Base-by-base conservation (phyloP, 495 filamentous ascomycete genomes). In the Talaromyces thailandensis region DNA sequence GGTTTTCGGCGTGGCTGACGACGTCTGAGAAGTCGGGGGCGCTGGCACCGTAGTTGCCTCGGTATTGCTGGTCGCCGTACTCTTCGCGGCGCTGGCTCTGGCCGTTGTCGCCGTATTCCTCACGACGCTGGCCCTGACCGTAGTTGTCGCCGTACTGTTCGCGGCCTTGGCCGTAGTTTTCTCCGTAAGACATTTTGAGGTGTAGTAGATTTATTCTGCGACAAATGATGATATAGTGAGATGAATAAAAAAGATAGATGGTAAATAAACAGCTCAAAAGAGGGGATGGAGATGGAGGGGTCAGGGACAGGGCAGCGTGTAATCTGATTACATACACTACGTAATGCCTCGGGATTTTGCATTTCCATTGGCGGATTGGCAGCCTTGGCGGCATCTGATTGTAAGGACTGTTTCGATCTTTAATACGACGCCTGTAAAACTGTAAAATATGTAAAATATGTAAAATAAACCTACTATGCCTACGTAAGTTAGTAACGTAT, bases 41-140 rank as follows among this genome's bases (percentile, higher is more conserved):
- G n/a, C 18, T 32, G 45, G 59, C 59, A 8, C 59, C 59, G 59
- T 61, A 61, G 40, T 61, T 51, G 21, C 59, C 59, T 14, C 59
- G 24, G 59, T 50, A 61, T 61, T 31, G 59, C 25, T 61, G 59
- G 59, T 61, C 59, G 43, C 51, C 51, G 50, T 53, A 53, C 14
- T 53, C 16, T 9, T 28, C 25, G 11, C 50, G 23, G 8, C 50
- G 2, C 18, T 53, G 50, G 8, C 9, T 9, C 9, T 50, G 45
- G 2, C 23, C n/a, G 2, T 45, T 3, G 11, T 12, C 40, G n/a
- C 40, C 40, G 40, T 45, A 45, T n/a, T n/a, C n/a, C n/a, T n/a
- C n/a, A n/a, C n/a, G n/a, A n/a, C n/a, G n/a, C 8, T 24, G 6
- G 45, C 45, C 45, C 8, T 37, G 32, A 9, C 32, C 11, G 32